Evolutionary conservation across 306 rosid genomes (phyloP).

Genomic region (Dicorynia guianensis): DNA sequence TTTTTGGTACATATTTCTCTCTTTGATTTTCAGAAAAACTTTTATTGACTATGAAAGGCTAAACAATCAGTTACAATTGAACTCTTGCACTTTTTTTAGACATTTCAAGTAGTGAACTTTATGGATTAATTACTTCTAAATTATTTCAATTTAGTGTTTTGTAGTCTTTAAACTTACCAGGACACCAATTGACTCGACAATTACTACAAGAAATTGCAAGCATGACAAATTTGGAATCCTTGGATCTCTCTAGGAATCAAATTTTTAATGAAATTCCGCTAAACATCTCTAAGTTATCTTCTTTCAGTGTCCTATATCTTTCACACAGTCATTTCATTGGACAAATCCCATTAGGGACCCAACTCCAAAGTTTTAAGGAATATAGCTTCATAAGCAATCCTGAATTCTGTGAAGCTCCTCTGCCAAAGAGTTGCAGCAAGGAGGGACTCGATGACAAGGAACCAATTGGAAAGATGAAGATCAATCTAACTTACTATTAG

Average conservation of each 20-base stretch:
- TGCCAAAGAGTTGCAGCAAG: not conserved
- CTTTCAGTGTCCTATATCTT: slow-evolving; percentile 37
- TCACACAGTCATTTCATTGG: slow-evolving; percentile 49
- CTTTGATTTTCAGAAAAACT: not conserved
- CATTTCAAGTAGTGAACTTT: slow-evolving; percentile 32
- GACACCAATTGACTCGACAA: slow-evolving; percentile 38
- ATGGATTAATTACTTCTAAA: slow-evolving; percentile 32
- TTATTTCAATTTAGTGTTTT: slow-evolving; percentile 14
- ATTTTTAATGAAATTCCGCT: slow-evolving; percentile 24
- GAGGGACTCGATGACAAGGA: not conserved
- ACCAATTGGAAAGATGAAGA: slow-evolving; percentile 12
- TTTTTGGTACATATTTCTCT: no score
- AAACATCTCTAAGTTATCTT: slow-evolving; percentile 26
- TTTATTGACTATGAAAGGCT: slow-evolving; percentile 26
- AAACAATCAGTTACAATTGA: not conserved
- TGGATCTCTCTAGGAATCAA: slow-evolving; percentile 34
- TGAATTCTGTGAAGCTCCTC: slow-evolving; percentile 41
- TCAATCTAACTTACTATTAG: no score
- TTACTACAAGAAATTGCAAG: slow-evolving; percentile 23
- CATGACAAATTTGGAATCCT: slow-evolving; percentile 37
- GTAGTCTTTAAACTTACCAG: slow-evolving; percentile 37
- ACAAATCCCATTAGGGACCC: slow-evolving; percentile 48
- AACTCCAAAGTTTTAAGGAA: slow-evolving; percentile 30
- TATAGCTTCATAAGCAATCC: slow-evolving; percentile 35
- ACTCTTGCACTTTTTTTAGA: slow-evolving; percentile 22